Evolutionary conservation across 2,329 filamentous ascomycete genomes (phyloP).

Genomic region (Calonectria crousiana): DNA sequence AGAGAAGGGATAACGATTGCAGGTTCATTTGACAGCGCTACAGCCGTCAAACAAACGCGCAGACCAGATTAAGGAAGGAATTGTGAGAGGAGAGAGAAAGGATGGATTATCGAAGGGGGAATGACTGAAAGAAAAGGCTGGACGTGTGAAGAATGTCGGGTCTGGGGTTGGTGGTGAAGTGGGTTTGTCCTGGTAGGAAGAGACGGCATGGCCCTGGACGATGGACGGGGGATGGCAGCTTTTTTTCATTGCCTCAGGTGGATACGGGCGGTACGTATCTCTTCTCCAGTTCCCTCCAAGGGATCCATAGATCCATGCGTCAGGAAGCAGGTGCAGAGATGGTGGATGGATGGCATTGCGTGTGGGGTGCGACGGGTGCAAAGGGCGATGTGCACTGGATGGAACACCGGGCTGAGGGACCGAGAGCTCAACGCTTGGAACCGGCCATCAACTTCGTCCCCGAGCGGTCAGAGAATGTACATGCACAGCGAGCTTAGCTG

Average conservation of each 20-base stretch:
- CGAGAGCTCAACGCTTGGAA: conserved; percentile 6
- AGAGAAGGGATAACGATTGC: conserved; percentile 74
- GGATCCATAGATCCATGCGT: conserved; percentile 28
- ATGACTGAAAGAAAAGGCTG: conserved; percentile 34
- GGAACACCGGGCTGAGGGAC: conserved; percentile 2
- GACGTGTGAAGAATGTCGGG: conserved; percentile 35
- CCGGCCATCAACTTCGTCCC: conserved; percentile 12
- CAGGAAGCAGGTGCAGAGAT: conserved; percentile 36
- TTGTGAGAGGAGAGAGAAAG: conserved; percentile 34
- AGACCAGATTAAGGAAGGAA: conserved; percentile 48
- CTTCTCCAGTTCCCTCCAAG: neutral
- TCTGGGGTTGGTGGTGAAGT: conserved; percentile 39
- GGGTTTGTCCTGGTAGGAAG: conserved; percentile 32
- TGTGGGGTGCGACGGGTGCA: conserved; percentile 13
- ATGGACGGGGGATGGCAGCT: conserved; percentile 44
- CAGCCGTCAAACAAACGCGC: conserved; percentile 95
- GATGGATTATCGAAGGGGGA: conserved; percentile 34
- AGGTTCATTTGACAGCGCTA: conserved; percentile 98
- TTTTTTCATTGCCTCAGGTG: conserved; percentile 47
- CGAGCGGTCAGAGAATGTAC: conserved; percentile 8
- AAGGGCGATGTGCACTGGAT: neutral
- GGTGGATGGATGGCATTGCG: conserved; percentile 19
- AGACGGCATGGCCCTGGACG: conserved; percentile 37
- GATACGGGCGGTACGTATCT: conserved; percentile 34
- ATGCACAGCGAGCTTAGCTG: conserved; percentile 4